These are phyloP conservation scores for Trichosporon sp. DNA, from an alignment of 1,284 basidiomycete genomes.

Conservation along the genomic window DNA sequence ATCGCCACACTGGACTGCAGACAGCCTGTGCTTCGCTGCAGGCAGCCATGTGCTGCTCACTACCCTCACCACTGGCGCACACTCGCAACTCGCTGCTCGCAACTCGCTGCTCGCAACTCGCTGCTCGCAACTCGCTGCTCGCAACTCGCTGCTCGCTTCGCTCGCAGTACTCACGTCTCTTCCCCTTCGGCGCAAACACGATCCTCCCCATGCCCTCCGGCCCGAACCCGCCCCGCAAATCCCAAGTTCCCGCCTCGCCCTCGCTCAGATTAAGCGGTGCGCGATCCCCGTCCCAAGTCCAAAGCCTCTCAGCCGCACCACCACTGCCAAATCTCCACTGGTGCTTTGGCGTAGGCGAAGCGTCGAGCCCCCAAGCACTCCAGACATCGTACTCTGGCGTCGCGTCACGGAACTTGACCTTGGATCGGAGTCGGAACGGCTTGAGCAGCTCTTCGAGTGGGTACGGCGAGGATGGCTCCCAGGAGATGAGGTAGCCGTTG, in stretches of 20 bases:
- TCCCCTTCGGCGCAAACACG: conserved; percentile 62
- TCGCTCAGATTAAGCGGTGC: conserved; percentile 22
- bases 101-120: too few relatives aligned
- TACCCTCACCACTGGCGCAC: too few relatives aligned
- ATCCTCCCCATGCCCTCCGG: conserved; percentile 65
- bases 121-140: too few relatives aligned
- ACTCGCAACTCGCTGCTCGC: too few relatives aligned
- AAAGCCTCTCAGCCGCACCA: conserved; percentile 40
- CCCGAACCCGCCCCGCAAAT: conserved; percentile 58
- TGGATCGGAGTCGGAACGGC: conserved; percentile 81
- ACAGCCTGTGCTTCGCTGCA: too few relatives aligned
- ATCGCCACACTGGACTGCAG: too few relatives aligned
- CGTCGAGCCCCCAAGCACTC: conserved; percentile 62
- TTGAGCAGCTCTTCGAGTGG: conserved; percentile 32
- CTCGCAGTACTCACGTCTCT: conserved; percentile 67
- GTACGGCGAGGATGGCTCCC: conserved; percentile 63
- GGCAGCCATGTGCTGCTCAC: too few relatives aligned
- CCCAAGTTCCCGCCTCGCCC: conserved; percentile 50
- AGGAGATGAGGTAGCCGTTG: conserved; percentile 47
- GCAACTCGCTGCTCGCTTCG: neutral
- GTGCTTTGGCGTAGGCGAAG: neutral
- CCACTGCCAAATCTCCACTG: conserved; percentile 41
- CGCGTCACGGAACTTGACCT: conserved; percentile 75
- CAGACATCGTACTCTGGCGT: conserved; percentile 70
- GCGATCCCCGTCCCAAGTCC: conserved; percentile 27